These are phyloP conservation scores for Metarhizium robertsii DNA, from an alignment of 2,329 filamentous ascomycete species.

Conservation along the genomic window DNA sequence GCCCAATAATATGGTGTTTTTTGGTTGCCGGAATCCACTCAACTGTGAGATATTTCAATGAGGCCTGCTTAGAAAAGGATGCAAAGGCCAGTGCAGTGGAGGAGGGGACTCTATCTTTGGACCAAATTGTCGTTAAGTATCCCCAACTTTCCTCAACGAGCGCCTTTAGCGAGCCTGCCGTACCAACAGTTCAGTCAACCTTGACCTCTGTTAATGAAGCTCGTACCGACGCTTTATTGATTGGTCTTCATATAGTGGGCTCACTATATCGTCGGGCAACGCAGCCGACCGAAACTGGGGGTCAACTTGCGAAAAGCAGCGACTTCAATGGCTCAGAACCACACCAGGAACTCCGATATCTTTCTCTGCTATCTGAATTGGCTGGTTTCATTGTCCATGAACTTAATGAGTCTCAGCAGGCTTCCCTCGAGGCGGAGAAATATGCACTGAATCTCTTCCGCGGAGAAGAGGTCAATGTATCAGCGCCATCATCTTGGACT, in stretches of 20 bases:
- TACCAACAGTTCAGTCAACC: constrained; percentile 3
- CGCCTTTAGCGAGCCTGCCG: not conserved
- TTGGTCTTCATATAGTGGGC: constrained; percentile 26
- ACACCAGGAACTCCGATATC: constrained; percentile 23
- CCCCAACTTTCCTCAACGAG: constrained; percentile 16
- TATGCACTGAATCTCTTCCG: constrained; percentile 29
- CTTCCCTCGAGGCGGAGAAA: constrained; percentile 19
- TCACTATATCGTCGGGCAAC: constrained; percentile 33
- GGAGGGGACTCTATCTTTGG: constrained; percentile 2
- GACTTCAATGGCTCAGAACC: constrained; percentile 19
- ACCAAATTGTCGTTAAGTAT: constrained; percentile 17
- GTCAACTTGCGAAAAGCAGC: constrained; percentile 20
- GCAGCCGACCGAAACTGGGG: constrained; percentile 12
- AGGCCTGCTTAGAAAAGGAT: constrained; percentile 25
- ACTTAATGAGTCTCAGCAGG: constrained; percentile 27
- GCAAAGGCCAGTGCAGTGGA: constrained; percentile 12
- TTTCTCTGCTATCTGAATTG: constrained; percentile 25
- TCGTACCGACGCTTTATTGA: constrained; percentile 28
- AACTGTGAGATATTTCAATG: constrained; percentile 26
- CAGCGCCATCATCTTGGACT: constrained; percentile 13
- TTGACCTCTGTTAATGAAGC: constrained; percentile 17
- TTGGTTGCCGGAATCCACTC: constrained; percentile 28
- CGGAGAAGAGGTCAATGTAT: constrained; percentile 13
- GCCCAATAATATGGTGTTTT: constrained; percentile 26
- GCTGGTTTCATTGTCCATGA: constrained; percentile 28